Base-by-base conservation (phyloP, 2,329 filamentous ascomycete genomes). In the Epichloe brachyelytri region DNA sequence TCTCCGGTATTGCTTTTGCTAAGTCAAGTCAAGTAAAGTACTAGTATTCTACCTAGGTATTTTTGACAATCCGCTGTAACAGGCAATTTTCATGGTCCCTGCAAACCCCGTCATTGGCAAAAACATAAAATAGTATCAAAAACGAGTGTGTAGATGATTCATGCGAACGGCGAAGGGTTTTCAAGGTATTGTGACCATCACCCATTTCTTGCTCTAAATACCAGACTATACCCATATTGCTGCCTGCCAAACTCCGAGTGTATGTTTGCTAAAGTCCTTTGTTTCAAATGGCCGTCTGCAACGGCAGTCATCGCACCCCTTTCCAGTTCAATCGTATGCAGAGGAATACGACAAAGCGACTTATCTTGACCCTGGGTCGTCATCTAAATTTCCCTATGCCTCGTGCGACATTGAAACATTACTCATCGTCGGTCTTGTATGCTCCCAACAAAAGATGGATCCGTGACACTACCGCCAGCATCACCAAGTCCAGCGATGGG, bases 401-500 rank as follows among this genome's bases (percentile, higher is more conserved):
- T 38, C 26, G n/a, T 20, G 46, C 17, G 34, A 20, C 22, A 22
- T 14, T 17, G n/a, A 10, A 34, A 11, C 15, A 19, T 36, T 19
- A 22, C 61, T 54, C 63, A 68, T 61, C 64, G 62, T 53, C 63
- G 61, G 56, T 79, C 78, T 58, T 76, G 72, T 56, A 83, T 71
- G 64, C 79, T 83, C 56, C 79, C 78, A 36, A 80, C 77, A 60
- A 81, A 82, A 30, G 79, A 82, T 8, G 88, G 87, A 66, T 95
- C 93, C 71, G 86, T 94, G 56, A 97, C 85, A 70, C 89, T 95
- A 55, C 93, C 91, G 57, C 93, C 91, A 34, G 85, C 93, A 68
- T 97, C 91, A 43, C 88, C 89, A 37, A 96, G 78, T 48, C 91
- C 91, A 52, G 90, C 89, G 58, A 97, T 90, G 19, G 91, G 93